A percentile compares a stretch with the other conserved stretches of the same genome.
Conservation (phyloP, 2,329 filamentous ascomycete species). For the Fusarium sp. region DNA sequence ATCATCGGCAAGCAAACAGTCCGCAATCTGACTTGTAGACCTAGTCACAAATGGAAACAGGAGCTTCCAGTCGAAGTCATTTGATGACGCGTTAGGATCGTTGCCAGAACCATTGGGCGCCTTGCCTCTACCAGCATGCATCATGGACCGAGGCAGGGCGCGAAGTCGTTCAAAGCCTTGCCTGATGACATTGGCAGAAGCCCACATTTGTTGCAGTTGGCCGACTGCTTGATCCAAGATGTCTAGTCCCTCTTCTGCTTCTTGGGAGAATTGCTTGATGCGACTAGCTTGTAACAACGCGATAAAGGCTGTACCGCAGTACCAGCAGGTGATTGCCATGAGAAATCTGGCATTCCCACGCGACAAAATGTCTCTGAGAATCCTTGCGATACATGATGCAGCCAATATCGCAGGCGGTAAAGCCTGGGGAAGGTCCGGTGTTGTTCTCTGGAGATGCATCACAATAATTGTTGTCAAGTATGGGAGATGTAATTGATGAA, state of each 20-base stretch:
- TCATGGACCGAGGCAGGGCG: conserved; percentile 17
- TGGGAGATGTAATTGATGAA: conserved; percentile 57
- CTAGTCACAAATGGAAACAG: conserved; percentile 39
- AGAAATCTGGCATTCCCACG: conserved; percentile 56
- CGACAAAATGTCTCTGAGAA: conserved; percentile 53
- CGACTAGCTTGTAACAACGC: conserved; percentile 54
- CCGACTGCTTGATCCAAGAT: conserved; percentile 37
- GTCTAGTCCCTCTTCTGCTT: conserved; percentile 36
- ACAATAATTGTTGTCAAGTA: conserved; percentile 58
- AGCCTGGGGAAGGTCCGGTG: conserved; percentile 51
- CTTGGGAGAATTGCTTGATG: conserved; percentile 33
- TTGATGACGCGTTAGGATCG: not conserved
- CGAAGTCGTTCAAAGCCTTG: conserved; percentile 41
- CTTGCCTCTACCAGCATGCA: conserved; percentile 9
- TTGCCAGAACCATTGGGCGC: not conserved
- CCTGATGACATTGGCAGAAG: conserved; percentile 38
- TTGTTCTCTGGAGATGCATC: conserved; percentile 53
- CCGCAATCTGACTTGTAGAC: conserved; percentile 31
- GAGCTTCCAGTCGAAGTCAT: conserved; percentile 30
- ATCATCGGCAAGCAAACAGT: conserved; percentile 34
- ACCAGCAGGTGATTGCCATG: conserved; percentile 59
- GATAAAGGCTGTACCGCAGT: conserved; percentile 57
- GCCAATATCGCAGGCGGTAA: conserved; percentile 35
- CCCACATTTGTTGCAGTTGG: conserved; percentile 42
- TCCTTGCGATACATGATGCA: conserved; percentile 37